phyloP scores from a whole-genome alignment of 371 early-diverging fungal genomes.

The Blastocladiella emersonii region DNA sequence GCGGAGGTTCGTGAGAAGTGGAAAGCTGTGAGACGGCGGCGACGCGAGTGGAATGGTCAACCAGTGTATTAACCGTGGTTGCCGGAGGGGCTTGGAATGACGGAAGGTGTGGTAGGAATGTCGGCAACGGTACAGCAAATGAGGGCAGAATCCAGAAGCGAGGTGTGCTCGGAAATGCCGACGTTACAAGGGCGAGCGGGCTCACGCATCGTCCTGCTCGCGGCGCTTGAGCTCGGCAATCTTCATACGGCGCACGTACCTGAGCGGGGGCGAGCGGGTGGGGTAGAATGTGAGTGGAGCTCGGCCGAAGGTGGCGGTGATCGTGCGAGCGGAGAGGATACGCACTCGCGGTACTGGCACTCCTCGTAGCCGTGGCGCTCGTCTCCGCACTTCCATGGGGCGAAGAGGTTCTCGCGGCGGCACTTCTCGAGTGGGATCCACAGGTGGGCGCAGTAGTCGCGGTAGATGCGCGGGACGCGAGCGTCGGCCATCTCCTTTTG shows the following conservation, averaged over 20 bases:
- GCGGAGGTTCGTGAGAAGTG: too few species aligned
- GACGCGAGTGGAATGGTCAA: too few species aligned
- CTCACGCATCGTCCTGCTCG: constrained; percentile 22
- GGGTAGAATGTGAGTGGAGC: neutral
- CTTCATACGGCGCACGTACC: constrained; percentile 42
- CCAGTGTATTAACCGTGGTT: too few species aligned
- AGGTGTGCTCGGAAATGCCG: too few species aligned
- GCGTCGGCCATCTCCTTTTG: constrained; percentile 72
- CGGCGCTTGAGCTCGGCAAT: constrained; percentile 29
- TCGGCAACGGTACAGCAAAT: too few species aligned
- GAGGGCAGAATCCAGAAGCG: too few species aligned
- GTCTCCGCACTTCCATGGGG: constrained; percentile 81
- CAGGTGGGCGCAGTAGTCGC: constrained; percentile 88
- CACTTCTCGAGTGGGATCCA: constrained; percentile 83
- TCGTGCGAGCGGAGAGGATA: neutral
- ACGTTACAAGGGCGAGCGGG: too few species aligned
- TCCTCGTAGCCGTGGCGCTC: constrained; percentile 82
- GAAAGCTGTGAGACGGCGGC: too few species aligned
- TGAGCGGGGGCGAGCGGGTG: constrained; percentile 7
- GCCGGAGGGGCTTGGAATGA: too few species aligned
- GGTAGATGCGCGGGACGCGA: constrained; percentile 70
- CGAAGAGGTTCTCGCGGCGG: constrained; percentile 61
- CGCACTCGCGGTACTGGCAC: constrained; percentile 92
- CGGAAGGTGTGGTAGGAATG: too few species aligned
- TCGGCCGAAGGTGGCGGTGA: neutral